Base-by-base conservation (phyloP, 2,329 filamentous ascomycete genomes). In the Cordyceps cateniannulata region DNA sequence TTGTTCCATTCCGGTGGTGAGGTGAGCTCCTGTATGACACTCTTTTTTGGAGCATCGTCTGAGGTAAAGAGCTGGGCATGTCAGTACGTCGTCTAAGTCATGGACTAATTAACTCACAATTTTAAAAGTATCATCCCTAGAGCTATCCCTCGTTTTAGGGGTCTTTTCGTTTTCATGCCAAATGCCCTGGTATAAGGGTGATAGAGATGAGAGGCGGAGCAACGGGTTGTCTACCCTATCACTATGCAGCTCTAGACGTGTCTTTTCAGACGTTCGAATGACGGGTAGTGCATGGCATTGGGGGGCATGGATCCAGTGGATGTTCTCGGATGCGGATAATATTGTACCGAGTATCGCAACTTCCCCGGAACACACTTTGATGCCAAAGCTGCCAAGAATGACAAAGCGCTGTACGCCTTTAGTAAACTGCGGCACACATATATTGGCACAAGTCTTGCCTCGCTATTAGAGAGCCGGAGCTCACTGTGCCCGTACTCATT, bases 201-300 rank as follows among this genome's bases (percentile, higher is more conserved):
- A 90, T 2, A 91, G 71, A 9, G 69, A 76, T 1, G 81, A 82
- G 18, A 93, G 70, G 0, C 77, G 75, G 18, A 78, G 76, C 12
- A 91, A 64, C 0, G 75, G 75, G 16, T 70, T 71, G 2, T 79
- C 74, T 9, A 74, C 77, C 1, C 81, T 78, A 55, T 83, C 79
- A 5, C 86, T 70, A 38, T 80, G 75, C 25, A 91, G 71, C 62
- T 88, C 81, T 1, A 90, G 69, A 1, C 69, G 71, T 0, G 78
- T 77, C 10, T 79, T 71, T 50, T 83, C 77, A 0, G 74, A 67
- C 48, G 80, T 85, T 51, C 83, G 75, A 38, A 93, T 78, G 0
- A 88, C 83, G 1, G 88, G 88, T 1, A 93, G 72, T 1, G 89
- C 85, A 68, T 91, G 85, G 42, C 86, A 90, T 47, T 82, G 81